Percentiles rank a stretch among this genome's conserved stretches.
Conservation (phyloP, 805 yeast genomes). For the Teunomyces panamensis region DNA sequence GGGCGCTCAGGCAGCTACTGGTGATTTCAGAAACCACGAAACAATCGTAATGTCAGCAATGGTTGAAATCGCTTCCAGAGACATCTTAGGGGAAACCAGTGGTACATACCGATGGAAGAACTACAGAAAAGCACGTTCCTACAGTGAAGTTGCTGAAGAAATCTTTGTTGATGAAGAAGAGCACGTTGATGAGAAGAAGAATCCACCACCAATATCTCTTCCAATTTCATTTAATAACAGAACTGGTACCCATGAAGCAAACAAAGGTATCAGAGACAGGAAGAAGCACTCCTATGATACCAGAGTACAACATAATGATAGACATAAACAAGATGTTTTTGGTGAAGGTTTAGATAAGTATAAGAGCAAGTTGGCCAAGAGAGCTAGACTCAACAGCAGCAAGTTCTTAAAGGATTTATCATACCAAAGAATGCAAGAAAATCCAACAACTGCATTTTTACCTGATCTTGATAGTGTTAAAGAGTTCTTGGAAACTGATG, state of each 20-base stretch:
- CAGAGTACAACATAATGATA: constrained; percentile 65
- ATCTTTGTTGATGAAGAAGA: constrained; percentile 20
- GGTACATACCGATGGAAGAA: constrained; percentile 51
- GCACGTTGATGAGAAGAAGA: constrained; percentile 12
- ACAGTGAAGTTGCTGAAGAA: constrained; percentile 7
- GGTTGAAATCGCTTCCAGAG: constrained; percentile 73
- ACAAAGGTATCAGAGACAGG: constrained; percentile 77
- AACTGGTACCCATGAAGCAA: constrained; percentile 74
- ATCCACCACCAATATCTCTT: constrained; percentile 33
- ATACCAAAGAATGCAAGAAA: constrained; percentile 39
- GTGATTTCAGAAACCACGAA: constrained; percentile 32
- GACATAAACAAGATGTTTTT: constrained; percentile 67
- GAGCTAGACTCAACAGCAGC: constrained; percentile 53
- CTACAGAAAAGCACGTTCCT: constrained; percentile 18
- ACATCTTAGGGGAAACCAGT: constrained; percentile 48
- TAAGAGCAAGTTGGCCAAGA: constrained; percentile 43
- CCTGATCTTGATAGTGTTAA: constrained; percentile 59
- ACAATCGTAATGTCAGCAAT: constrained; percentile 52
- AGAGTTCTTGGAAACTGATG: constrained; percentile 52
- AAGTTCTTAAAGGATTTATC: constrained; percentile 59
- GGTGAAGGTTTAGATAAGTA: constrained; percentile 74
- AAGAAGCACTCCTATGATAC: constrained; percentile 81
- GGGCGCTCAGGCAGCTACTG: constrained; percentile 48
- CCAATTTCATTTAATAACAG: constrained; percentile 77
- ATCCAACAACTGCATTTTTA: constrained; percentile 34